These are phyloP conservation scores for Schizopora paradoxa DNA, from an alignment of 1,284 basidiomycete species.

Conservation along the genomic window DNA sequence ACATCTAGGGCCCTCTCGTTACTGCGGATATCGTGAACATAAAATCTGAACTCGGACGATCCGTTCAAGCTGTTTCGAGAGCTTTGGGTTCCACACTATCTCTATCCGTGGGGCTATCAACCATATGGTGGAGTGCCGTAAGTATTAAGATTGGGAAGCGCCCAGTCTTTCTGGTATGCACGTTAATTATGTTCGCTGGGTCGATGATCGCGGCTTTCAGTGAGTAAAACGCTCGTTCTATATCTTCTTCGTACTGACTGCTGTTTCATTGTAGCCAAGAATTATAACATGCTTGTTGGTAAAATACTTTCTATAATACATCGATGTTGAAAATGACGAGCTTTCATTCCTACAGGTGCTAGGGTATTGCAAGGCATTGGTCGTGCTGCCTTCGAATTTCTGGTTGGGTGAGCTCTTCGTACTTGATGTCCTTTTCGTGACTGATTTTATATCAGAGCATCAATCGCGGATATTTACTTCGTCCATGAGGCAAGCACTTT, in stretches of 20 bases:
- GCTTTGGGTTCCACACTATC: conserved; percentile 21
- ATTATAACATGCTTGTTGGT: conserved; percentile 19
- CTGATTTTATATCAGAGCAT: conserved; percentile 14
- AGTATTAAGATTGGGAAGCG: conserved; percentile 19
- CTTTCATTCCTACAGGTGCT: conserved; percentile 7
- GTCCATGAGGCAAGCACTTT: conserved; percentile 21
- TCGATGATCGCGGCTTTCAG: conserved; percentile 19
- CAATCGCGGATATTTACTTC: conserved; percentile 21
- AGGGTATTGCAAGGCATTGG: conserved; percentile 30
- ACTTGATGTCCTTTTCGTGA: conserved; percentile 1
- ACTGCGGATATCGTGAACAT: conserved; percentile 20
- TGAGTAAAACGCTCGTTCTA: conserved; percentile 2
- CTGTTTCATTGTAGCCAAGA: conserved; percentile 13
- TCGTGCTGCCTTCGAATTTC: conserved; percentile 30
- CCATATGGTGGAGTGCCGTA: conserved; percentile 18
- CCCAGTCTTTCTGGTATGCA: conserved; percentile 19
- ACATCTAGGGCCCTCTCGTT: conserved; percentile 19
- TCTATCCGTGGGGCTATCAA: conserved; percentile 19
- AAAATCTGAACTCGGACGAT: conserved; percentile 20
- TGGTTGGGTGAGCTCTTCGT: conserved; percentile 19
- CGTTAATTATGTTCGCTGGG: conserved; percentile 21
- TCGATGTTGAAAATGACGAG: neutral
- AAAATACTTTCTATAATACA: neutral
- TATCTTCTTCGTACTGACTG: neutral
- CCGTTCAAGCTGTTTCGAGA: conserved; percentile 20